Conservation (phyloP, 345 rosid genomes). For the Leavenworthia alabamica region DNA sequence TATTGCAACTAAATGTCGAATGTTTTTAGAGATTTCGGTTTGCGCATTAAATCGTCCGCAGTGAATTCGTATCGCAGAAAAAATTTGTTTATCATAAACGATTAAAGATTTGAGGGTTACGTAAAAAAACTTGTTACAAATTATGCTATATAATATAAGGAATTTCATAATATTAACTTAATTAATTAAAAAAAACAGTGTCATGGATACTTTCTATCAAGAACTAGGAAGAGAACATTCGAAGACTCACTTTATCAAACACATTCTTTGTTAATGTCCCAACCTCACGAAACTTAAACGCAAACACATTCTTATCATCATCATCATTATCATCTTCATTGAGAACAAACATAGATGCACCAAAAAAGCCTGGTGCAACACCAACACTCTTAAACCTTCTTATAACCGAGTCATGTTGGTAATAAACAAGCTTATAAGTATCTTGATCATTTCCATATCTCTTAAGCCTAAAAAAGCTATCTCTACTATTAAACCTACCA, state of each 20-base stretch:
- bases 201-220: no score
- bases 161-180: no score
- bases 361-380: background rate
- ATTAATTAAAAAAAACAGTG: no score
- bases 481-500: background rate
- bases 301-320: slow-evolving; percentile 13
- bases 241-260: background rate
- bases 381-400: slow-evolving; percentile 3
- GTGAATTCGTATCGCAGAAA: no score
- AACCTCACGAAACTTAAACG: slow-evolving; percentile 12
- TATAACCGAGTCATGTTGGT: background rate
- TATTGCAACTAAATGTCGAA: no score
- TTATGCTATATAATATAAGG: no score
- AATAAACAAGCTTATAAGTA: slow-evolving; percentile 14
- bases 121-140: no score
- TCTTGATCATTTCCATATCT: slow-evolving; percentile 12
- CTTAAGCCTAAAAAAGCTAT: slow-evolving; percentile 10
- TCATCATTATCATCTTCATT: background rate
- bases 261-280: slow-evolving; percentile 1
- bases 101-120: no score
- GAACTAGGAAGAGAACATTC: slow-evolving; percentile 19
- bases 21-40: no score
- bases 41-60: no score
- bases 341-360: slow-evolving; percentile 10
- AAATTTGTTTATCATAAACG: no score